Evolutionary conservation across 2,329 filamentous ascomycete species (phyloP).

Genomic region (Phialophora chinensis): DNA sequence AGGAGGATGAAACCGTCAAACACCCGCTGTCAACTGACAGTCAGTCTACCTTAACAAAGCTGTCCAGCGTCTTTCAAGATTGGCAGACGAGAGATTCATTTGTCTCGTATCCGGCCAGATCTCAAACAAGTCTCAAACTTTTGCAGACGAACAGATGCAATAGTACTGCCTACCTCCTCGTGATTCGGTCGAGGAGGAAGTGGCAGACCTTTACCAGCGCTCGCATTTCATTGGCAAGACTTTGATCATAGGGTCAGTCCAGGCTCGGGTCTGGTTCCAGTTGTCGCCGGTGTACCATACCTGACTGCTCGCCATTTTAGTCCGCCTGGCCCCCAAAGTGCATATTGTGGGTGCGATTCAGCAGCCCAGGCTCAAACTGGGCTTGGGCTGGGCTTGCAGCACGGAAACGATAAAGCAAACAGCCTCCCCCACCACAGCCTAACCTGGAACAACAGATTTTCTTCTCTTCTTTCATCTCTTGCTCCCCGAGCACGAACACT

Average conservation of each 20-base stretch:
- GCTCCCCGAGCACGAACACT: not conserved
- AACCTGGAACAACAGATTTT: slow-evolving; percentile 20
- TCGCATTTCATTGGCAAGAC: slow-evolving; percentile 3
- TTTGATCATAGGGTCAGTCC: slow-evolving; percentile 5
- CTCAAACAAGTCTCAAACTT: slow-evolving; percentile 16
- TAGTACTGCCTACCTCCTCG: not conserved
- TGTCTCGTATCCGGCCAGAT: slow-evolving; percentile 1
- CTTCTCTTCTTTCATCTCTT: slow-evolving; percentile 18
- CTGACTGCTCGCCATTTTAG: slow-evolving; percentile 12
- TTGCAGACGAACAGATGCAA: not conserved
- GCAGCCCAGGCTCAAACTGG: slow-evolving; percentile 19
- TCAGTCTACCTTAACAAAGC: slow-evolving; percentile 3
- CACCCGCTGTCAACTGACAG: not conserved
- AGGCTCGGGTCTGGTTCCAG: slow-evolving; percentile 12
- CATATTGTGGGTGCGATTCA: slow-evolving; percentile 23
- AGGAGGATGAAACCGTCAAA: not conserved
- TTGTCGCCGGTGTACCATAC: slow-evolving; percentile 13
- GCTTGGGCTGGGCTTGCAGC: slow-evolving; percentile 15
- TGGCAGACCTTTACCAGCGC: slow-evolving; percentile 11
- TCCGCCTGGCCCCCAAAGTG: slow-evolving; percentile 19
- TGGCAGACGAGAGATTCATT: not conserved
- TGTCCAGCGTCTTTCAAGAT: slow-evolving; percentile 1
- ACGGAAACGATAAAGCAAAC: slow-evolving; percentile 30
- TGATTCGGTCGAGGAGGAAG: slow-evolving; percentile 6
- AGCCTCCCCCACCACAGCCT: slow-evolving; percentile 26